Evolutionary conservation across 1,139 yeast species (phyloP).

Genomic region (Lodderomyces oxycetoniae): DNA sequence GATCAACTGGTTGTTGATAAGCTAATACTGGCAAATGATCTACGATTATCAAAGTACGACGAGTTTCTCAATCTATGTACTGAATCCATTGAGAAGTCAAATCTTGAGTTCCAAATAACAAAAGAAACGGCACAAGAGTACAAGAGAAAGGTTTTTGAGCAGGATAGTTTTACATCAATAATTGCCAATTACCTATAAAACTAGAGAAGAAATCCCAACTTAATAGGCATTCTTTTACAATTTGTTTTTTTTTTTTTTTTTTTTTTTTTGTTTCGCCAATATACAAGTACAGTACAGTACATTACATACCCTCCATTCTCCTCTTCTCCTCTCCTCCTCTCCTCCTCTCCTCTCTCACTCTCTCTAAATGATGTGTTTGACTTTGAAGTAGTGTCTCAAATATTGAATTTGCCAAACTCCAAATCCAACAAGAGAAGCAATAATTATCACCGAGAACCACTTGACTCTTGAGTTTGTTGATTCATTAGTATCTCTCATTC

Average conservation of each 20-base stretch:
- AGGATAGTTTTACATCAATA: slow-evolving; percentile 11
- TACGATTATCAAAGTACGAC: slow-evolving; percentile 7
- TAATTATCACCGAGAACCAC: slow-evolving; percentile 69
- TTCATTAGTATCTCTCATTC: slow-evolving; percentile 94
- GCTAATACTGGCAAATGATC: slow-evolving; percentile 6
- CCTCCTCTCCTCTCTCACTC: too few relatives aligned
- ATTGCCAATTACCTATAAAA: slow-evolving; percentile 2
- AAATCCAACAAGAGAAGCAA: slow-evolving; percentile 65
- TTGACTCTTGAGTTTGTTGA: slow-evolving; percentile 85
- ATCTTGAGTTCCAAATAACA: slow-evolving; percentile 5
- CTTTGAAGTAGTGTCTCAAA: slow-evolving; percentile 87
- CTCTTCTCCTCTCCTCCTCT: too few relatives aligned
- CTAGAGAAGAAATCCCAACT: background rate
- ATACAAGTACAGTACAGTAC: too few relatives aligned
- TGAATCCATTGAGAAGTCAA: background rate
- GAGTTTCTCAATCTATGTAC: slow-evolving; percentile 5
- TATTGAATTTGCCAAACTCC: slow-evolving; percentile 92
- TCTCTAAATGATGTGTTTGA: slow-evolving; percentile 77
- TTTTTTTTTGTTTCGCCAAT: background rate
- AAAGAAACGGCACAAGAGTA: slow-evolving; percentile 2
- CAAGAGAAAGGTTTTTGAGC: slow-evolving; percentile 2
- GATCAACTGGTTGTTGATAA: slow-evolving; percentile 1
- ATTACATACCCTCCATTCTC: background rate
- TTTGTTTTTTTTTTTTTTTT: background rate
- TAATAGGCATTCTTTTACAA: background rate